Evolutionary conservation across 306 rosid species (phyloP).

Genomic region (Quercus robur): DNA sequence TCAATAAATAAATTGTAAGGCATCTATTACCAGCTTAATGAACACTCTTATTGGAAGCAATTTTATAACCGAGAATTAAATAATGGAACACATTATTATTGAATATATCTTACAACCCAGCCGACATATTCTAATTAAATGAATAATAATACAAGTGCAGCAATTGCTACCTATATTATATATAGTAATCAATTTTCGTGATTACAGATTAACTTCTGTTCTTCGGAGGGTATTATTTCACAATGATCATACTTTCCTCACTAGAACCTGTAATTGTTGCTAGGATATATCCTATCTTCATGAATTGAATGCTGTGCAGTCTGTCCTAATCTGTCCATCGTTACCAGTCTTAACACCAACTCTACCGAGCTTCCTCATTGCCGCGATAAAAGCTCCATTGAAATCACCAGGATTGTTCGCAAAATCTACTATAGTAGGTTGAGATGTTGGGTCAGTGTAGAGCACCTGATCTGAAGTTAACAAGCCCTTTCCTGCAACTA

Average conservation of each 20-base stretch:
- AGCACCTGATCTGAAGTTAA: slow-evolving; percentile 60
- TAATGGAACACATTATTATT: too few relatives aligned
- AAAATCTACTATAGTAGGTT: slow-evolving; percentile 43
- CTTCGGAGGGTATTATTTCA: neutral
- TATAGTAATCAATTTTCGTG: neutral
- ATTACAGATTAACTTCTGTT: neutral
- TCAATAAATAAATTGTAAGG: too few relatives aligned
- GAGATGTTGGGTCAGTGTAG: slow-evolving; percentile 36
- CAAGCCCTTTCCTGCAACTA: slow-evolving; percentile 51
- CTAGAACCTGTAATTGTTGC: neutral
- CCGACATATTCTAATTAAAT: neutral
- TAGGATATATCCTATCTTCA: neutral
- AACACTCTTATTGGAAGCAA: too few relatives aligned
- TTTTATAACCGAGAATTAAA: too few relatives aligned
- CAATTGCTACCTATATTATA: neutral
- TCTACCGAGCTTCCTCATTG: slow-evolving; percentile 80
- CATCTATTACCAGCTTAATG: too few relatives aligned
- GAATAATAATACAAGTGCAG: neutral
- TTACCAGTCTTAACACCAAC: slow-evolving; percentile 69
- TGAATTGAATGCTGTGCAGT: slow-evolving; percentile 61
- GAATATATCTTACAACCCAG: too few relatives aligned
- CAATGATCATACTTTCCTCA: neutral
- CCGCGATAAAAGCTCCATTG: slow-evolving; percentile 47
- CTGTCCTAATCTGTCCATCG: slow-evolving; percentile 50
- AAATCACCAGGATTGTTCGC: slow-evolving; percentile 44